These are phyloP conservation scores for Kodamaea suecica DNA, from an alignment of 1,139 yeast species.

Conservation along the genomic window DNA sequence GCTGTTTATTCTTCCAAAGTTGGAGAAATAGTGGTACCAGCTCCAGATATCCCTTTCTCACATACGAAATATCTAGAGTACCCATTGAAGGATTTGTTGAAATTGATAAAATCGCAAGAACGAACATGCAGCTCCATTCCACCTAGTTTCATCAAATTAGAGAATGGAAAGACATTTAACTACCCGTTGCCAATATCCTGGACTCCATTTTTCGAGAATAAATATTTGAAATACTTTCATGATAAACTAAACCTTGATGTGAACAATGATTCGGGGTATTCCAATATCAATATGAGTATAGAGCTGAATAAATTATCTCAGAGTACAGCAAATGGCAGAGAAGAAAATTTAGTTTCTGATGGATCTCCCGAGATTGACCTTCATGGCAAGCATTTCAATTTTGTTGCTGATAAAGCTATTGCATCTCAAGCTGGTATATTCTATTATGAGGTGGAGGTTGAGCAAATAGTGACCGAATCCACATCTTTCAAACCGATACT, in stretches of 20 bases:
- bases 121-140: constrained; percentile 14
- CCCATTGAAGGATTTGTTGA: constrained; percentile 27
- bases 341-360: constrained; percentile 5
- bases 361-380: constrained; percentile 7
- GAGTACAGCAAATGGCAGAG: not conserved
- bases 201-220: constrained; percentile 35
- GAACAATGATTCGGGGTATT: constrained; percentile 27
- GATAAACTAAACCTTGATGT: constrained; percentile 24
- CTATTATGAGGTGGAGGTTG: constrained; percentile 39
- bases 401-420: constrained; percentile 35
- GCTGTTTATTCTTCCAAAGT: constrained; percentile 11
- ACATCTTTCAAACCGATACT: constrained; percentile 34
- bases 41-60: constrained; percentile 17
- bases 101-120: constrained; percentile 21
- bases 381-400: constrained; percentile 26
- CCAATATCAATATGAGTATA: constrained; percentile 26
- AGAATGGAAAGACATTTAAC: constrained; percentile 23
- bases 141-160: constrained; percentile 28
- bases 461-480: constrained; percentile 29
- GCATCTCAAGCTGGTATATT: constrained; percentile 32
- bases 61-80: constrained; percentile 24
- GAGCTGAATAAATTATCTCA: constrained; percentile 2
- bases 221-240: constrained; percentile 22
- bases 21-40: constrained; percentile 22
- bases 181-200: constrained; percentile 41